Base-by-base conservation (phyloP, 768 basidiomycete genomes). In the Boletus reticuloceps region DNA sequence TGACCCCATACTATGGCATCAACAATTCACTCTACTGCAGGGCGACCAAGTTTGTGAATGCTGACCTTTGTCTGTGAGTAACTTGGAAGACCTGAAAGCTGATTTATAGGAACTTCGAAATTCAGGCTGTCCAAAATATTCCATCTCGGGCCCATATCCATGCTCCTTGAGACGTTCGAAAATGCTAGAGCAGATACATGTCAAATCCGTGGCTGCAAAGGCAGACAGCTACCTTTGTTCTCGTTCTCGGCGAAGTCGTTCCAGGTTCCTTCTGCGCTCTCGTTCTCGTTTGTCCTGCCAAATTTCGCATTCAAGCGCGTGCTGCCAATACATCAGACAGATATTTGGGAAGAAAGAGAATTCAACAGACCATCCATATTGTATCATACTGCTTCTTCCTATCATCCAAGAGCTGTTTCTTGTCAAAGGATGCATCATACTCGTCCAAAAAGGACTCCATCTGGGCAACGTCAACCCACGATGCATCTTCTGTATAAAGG, bases 41-140 rank as follows among this genome's bases (percentile, higher is more conserved):
- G 29, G 13, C 31, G 34, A 37, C 12, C 19, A 13, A 1, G 11
- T 36, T 36, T 2, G 11, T 14, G 34, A 6, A 6, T 36, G 6
- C 34, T 36, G 34, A 54, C 60, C 60, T 54, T 42, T 45, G 27
- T 56, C 51, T 0, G 53, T 62, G 34, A 63, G 62, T 3, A 42
- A 25, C 11, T 46, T 56, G 29, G 40, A 42, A 3, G 29, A 40
- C 37, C n/a, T 48, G 29, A 60, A 60, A 27, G 38, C 43, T 22
- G 43, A 38, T 2, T 14, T 12, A 13, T 38, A 25, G 8, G 20
- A 39, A 10, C 1, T 0, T 32, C 31, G 49, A 5, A 60, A 44
- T 13, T 0, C 0, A 20, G 0, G 3, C 7, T n/a, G 1, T 4
- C 39, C 49, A 19, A 51, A 48, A 19, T 47, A 34, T 3, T 3